These are phyloP conservation scores for Ustilaginoidea virens DNA, from an alignment of 2,329 filamentous ascomycete species.

Conservation along the genomic window DNA sequence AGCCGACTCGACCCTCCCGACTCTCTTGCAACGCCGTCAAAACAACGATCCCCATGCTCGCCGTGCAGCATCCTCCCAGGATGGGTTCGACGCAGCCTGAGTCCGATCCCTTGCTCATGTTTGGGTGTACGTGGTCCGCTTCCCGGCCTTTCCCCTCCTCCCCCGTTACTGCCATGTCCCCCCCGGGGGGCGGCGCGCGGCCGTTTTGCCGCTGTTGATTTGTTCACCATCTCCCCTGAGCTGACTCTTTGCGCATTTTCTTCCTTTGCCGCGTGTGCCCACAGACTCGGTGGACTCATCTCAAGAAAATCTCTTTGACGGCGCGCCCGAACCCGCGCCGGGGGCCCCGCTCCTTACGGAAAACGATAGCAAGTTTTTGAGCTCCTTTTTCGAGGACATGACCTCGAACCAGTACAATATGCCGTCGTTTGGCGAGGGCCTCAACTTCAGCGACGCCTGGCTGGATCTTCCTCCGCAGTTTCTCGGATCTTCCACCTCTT, in stretches of 20 bases:
- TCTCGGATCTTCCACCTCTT: constrained; percentile 49
- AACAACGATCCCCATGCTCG: constrained; percentile 38
- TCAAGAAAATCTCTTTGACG: constrained; percentile 31
- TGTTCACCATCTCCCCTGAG: no score
- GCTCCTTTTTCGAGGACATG: constrained; percentile 40
- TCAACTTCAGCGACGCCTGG: constrained; percentile 36
- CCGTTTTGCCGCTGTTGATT: no score
- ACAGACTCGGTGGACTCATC: constrained; percentile 29
- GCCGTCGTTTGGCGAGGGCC: constrained; percentile 34
- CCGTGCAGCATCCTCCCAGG: constrained; percentile 34
- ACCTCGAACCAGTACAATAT: constrained; percentile 33
- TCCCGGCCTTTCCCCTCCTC: no score
- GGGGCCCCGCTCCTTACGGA: constrained; percentile 52
- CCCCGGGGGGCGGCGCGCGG: no score
- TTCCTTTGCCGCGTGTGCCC: constrained; percentile 6
- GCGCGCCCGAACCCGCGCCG: constrained; percentile 42
- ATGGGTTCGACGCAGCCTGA: constrained; percentile 44
- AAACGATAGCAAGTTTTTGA: constrained; percentile 41
- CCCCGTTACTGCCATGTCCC: no score
- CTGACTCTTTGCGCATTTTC: constrained; percentile 2
- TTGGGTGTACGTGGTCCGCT: constrained; percentile 46
- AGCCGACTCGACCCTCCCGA: no score
- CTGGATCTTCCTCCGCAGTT: constrained; percentile 46
- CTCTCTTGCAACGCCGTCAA: background rate
- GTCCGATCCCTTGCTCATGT: constrained; percentile 39